Percentiles rank a stretch among this genome's conserved stretches.
These are phyloP conservation scores for Trichophyton mentagrophytes DNA, from an alignment of 2,329 filamentous ascomycete genomes.

Conservation along the genomic window DNA sequence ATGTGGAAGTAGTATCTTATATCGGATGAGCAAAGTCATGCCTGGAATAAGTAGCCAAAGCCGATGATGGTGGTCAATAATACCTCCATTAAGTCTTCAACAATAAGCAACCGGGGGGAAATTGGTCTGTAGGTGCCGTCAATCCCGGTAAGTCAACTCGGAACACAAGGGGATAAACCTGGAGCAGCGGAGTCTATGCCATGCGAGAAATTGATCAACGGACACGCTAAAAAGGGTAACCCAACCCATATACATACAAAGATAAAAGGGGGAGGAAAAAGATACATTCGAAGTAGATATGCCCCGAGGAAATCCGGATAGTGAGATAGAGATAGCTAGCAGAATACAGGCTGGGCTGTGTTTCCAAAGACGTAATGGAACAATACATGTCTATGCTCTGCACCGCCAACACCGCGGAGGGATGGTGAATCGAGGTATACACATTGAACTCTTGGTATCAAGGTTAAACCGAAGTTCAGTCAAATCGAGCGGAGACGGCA, in stretches of 20 bases:
- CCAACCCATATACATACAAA: constrained; percentile 3
- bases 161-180: neutral
- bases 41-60: neutral
- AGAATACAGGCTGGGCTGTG: neutral
- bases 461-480: neutral
- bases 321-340: neutral
- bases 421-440: neutral
- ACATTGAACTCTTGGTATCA: neutral
- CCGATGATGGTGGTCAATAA: neutral
- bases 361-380: neutral
- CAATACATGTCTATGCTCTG: neutral
- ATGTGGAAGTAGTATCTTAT: neutral
- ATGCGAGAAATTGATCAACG: neutral
- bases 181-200: neutral
- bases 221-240: constrained; percentile 1
- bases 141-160: neutral
- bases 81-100: neutral
- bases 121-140: neutral
- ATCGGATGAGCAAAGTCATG: neutral
- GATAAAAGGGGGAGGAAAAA: neutral
- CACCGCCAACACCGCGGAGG: neutral
- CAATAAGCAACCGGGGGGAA: neutral
- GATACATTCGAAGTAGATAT: constrained; percentile 1
- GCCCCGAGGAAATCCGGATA: neutral
- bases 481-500: neutral